A percentile compares a stretch with the other conserved stretches of the same genome.
Evolutionary conservation across 2,329 filamentous ascomycete species (phyloP).

Genomic region (Clarireedia sp.): DNA sequence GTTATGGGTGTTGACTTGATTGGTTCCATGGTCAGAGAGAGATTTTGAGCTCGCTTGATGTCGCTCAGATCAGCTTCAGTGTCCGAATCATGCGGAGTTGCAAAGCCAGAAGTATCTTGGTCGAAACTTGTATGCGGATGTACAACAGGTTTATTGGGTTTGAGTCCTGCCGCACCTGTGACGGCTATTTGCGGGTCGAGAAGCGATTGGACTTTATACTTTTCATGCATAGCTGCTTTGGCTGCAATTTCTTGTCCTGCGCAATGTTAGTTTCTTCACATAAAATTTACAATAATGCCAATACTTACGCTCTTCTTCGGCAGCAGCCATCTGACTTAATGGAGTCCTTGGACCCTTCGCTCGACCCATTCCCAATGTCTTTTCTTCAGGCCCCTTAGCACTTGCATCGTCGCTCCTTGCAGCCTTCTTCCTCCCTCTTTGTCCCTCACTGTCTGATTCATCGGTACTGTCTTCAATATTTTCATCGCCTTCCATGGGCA

Average conservation of each 20-base stretch:
- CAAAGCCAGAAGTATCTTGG: conserved; percentile 38
- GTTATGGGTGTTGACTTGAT: conserved; percentile 68
- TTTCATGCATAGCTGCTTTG: conserved; percentile 14
- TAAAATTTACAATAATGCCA: neutral
- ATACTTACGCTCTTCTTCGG: conserved; percentile 69
- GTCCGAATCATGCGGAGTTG: conserved; percentile 67
- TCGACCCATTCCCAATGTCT: conserved; percentile 29
- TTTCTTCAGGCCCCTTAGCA: conserved; percentile 30
- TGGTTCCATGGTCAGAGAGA: conserved; percentile 72
- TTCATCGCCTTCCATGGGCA: conserved; percentile 21
- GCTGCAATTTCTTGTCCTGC: conserved; percentile 20
- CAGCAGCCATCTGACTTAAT: conserved; percentile 61
- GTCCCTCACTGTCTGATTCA: conserved; percentile 56
- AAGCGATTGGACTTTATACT: conserved; percentile 27
- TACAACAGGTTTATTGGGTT: conserved; percentile 48
- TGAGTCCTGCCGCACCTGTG: conserved; percentile 52
- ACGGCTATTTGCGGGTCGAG: conserved; percentile 57
- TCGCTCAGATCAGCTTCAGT: conserved; percentile 78
- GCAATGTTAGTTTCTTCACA: neutral
- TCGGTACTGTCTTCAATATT: conserved; percentile 27
- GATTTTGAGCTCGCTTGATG: conserved; percentile 78
- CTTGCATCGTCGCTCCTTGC: conserved; percentile 26
- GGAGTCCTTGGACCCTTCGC: conserved; percentile 37
- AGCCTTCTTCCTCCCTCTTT: conserved; percentile 50
- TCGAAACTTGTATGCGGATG: conserved; percentile 86